Evolutionary conservation across 768 basidiomycete genomes (phyloP).

Genomic region (Tubosaeta sp.): DNA sequence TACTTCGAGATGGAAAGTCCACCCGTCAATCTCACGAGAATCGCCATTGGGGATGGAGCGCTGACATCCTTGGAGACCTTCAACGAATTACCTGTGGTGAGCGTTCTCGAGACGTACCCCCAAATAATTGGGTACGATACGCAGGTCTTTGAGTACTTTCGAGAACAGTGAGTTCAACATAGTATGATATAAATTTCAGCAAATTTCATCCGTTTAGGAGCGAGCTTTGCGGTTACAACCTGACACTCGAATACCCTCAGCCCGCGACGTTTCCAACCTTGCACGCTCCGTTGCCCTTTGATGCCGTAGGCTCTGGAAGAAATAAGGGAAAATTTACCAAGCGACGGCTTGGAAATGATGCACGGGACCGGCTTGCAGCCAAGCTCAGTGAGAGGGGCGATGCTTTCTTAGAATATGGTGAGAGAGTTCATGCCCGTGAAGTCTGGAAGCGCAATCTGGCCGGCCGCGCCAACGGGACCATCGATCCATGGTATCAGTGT

Average conservation of each 20-base stretch:
- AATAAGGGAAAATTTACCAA: constrained; percentile 7
- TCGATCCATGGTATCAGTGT: constrained; percentile 61
- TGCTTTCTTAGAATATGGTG: constrained; percentile 14
- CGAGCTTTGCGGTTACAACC: constrained; percentile 58
- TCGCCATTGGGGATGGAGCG: constrained; percentile 69
- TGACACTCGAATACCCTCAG: constrained; percentile 70
- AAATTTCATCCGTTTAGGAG: constrained; percentile 33
- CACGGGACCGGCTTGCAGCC: constrained; percentile 1
- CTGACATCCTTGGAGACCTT: constrained; percentile 49
- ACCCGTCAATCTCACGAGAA: constrained; percentile 63
- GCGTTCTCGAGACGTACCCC: constrained; percentile 67
- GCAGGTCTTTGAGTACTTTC: constrained; percentile 63
- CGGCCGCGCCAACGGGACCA: constrained; percentile 49
- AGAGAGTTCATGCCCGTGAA: constrained; percentile 19
- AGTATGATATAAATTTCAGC: not conserved
- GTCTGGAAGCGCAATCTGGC: constrained; percentile 45
- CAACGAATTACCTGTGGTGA: constrained; percentile 52
- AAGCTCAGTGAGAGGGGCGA: constrained; percentile 13
- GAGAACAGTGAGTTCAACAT: constrained; percentile 51
- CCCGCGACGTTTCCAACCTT: constrained; percentile 43
- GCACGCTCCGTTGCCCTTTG: not conserved
- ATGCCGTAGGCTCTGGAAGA: not conserved
- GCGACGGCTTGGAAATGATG: constrained; percentile 9
- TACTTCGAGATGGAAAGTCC: constrained; percentile 61
- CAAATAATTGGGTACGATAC: constrained; percentile 72